Base-by-base conservation (phyloP, 2,329 filamentous ascomycete species). In the Dryadomyces quercus-mongolicae region DNA sequence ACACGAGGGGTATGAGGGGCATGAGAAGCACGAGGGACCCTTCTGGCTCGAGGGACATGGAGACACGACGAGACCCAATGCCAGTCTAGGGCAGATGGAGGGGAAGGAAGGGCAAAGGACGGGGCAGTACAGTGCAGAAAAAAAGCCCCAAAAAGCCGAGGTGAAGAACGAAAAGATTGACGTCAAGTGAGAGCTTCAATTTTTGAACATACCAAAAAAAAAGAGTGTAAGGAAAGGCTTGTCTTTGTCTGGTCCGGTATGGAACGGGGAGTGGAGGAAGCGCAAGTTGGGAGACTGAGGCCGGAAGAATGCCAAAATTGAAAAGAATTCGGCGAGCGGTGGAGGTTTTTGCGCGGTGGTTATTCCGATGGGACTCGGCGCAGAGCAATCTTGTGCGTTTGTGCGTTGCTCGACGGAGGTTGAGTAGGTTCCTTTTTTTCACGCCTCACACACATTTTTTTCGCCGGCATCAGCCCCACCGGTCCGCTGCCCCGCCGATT, bases 261-360 rank as follows among this genome's bases (percentile, higher is more conserved):
- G 25, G 22, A 7, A 25, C 12, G 45, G 16, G 36, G 31, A 42
- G 45, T 34, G 51, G 43, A 46, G 15, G 43, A 40, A 25, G 40
- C 20, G 18, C 18, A 45, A 36, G 51, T 38, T 44, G 36, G 13
- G 12, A 48, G 44, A 44, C 21, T 34, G 51, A 48, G 40, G 51
- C 51, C 44, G 51, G 51, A 48, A 53, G 51, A 52, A 52, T 31
- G 18, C 36, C 43, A 31, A 47, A 31, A 40, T n/a, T 38, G 51
- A 48, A 45, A 44, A 42, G 16, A 54, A 54, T 44, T 50, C 52
- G 52, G 46, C 36, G 38, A 34, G 18, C 46, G 34, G 25, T 43
- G 48, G 38, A 49, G 47, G 52, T 50, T 54, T 54, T 54, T 54
- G 47, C 52, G 52, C 25, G 31, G 10, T 45, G 47, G 52, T 54